Evolutionary conservation across 805 yeast genomes (phyloP).

Genomic region (Barnettozyma pratensis): DNA sequence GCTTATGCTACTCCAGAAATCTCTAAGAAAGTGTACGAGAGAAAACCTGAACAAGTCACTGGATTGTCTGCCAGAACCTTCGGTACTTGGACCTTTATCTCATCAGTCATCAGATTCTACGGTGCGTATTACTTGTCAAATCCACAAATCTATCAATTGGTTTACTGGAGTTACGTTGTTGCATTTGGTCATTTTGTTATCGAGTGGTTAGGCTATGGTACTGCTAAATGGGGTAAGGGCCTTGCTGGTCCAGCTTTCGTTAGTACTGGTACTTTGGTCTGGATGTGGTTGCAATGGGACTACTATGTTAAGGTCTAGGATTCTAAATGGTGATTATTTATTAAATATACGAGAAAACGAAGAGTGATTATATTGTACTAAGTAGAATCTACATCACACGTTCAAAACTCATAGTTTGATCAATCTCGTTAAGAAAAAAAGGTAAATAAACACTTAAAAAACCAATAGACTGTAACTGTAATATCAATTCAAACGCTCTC

Average conservation of each 20-base stretch:
- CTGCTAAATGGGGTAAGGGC: slow-evolving; percentile 84
- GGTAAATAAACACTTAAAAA: no score
- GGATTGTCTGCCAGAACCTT: slow-evolving; percentile 88
- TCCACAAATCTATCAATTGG: slow-evolving; percentile 69
- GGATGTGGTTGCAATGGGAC: slow-evolving; percentile 77
- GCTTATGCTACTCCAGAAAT: slow-evolving; percentile 73
- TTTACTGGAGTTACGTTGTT: slow-evolving; percentile 72
- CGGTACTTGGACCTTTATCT: slow-evolving; percentile 95
- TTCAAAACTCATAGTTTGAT: not conserved
- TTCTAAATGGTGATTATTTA: no score
- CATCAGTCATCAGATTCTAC: slow-evolving; percentile 78
- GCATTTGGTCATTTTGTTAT: slow-evolving; percentile 80
- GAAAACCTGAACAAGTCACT: slow-evolving; percentile 54
- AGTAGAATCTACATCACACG: not conserved
- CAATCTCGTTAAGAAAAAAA: no score
- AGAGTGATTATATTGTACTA: no score
- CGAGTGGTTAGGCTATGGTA: slow-evolving; percentile 77
- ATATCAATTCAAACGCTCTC: no score
- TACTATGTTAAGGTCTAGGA: slow-evolving; percentile 35
- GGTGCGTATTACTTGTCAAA: slow-evolving; percentile 76
- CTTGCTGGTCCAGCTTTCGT: slow-evolving; percentile 86
- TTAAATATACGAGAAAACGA: no score
- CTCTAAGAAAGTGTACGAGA: slow-evolving; percentile 75
- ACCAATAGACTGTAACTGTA: no score
- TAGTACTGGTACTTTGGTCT: slow-evolving; percentile 60